Conservation (phyloP, 1,284 basidiomycete species). For the Ustilago hordei region DNA sequence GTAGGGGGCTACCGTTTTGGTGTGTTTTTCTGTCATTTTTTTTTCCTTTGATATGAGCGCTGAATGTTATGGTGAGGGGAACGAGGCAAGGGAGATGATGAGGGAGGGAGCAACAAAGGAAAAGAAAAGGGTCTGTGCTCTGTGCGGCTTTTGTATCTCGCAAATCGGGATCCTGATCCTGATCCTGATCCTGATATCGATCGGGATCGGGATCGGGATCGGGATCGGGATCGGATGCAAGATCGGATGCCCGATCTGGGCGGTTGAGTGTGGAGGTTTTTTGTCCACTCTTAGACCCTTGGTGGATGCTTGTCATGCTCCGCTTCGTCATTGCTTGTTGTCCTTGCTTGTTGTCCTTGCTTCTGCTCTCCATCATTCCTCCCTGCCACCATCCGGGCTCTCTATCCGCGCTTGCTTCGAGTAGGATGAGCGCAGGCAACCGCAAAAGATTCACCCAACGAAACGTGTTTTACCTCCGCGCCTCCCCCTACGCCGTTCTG, state of each 20-base stretch:
- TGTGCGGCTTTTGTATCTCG: slow-evolving; percentile 11
- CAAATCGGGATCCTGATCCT: slow-evolving; percentile 12
- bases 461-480: slow-evolving; percentile 70
- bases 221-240: too few species aligned
- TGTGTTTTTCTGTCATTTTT: neutral
- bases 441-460: slow-evolving; percentile 59
- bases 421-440: slow-evolving; percentile 27
- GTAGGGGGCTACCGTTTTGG: slow-evolving; percentile 55
- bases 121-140: slow-evolving; percentile 27
- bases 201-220: neutral
- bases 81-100: neutral
- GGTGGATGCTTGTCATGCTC: slow-evolving; percentile 6
- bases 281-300: neutral
- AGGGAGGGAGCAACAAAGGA: neutral
- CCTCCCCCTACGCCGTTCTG: slow-evolving; percentile 68
- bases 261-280: slow-evolving; percentile 25
- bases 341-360: neutral
- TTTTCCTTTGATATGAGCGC: too few species aligned
- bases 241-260: neutral
- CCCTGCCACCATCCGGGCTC: neutral
- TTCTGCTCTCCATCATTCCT: neutral
- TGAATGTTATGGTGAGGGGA: neutral
- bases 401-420: neutral
- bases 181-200: too few species aligned
- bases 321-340: neutral